Percentiles rank a stretch among this genome's conserved stretches.
Evolutionary conservation across 2,329 filamentous ascomycete genomes (phyloP).

Genomic region (Acarospora socialis): DNA sequence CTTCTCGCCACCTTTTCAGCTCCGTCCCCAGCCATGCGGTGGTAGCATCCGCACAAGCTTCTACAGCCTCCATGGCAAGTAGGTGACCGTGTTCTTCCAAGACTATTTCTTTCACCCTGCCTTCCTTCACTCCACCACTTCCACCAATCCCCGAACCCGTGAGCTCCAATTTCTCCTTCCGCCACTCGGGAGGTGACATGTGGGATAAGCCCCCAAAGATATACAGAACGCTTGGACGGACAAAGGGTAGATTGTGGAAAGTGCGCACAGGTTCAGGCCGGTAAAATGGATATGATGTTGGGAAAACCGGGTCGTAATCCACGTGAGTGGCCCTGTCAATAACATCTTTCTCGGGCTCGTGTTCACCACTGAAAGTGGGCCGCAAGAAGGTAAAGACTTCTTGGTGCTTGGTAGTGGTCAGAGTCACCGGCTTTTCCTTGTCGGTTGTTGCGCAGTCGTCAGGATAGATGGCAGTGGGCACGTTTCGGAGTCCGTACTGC

Average conservation of each 20-base stretch:
- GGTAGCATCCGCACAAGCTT: conserved; percentile 47
- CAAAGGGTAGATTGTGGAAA: conserved; percentile 26
- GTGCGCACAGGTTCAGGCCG: conserved; percentile 26
- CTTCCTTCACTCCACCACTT: conserved; percentile 42
- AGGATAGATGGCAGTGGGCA: conserved; percentile 49
- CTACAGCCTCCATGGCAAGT: conserved; percentile 67
- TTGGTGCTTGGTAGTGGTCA: conserved; percentile 70
- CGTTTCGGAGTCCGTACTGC: conserved; percentile 56
- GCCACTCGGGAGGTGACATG: conserved; percentile 25
- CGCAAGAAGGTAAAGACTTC: conserved; percentile 49
- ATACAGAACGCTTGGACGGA: conserved; percentile 33
- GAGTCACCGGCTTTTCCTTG: conserved; percentile 41
- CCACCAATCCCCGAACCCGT: conserved; percentile 27
- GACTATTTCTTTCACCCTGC: conserved; percentile 51
- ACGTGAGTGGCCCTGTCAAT: conserved; percentile 29
- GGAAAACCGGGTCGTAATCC: conserved; percentile 28
- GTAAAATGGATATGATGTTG: conserved; percentile 28
- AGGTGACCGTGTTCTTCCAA: conserved; percentile 60
- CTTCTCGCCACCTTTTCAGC: conserved; percentile 40
- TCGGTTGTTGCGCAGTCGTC: conserved; percentile 18
- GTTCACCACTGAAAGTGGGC: conserved; percentile 27
- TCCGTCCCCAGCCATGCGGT: conserved; percentile 45
- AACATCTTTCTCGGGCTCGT: conserved; percentile 15
- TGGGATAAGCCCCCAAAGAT: conserved; percentile 30
- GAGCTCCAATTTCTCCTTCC: conserved; percentile 28